Percentiles rank a stretch among this genome's conserved stretches.
phyloP scores from a whole-genome alignment of 2,329 filamentous ascomycete species.

The Scytalidium sp. region DNA sequence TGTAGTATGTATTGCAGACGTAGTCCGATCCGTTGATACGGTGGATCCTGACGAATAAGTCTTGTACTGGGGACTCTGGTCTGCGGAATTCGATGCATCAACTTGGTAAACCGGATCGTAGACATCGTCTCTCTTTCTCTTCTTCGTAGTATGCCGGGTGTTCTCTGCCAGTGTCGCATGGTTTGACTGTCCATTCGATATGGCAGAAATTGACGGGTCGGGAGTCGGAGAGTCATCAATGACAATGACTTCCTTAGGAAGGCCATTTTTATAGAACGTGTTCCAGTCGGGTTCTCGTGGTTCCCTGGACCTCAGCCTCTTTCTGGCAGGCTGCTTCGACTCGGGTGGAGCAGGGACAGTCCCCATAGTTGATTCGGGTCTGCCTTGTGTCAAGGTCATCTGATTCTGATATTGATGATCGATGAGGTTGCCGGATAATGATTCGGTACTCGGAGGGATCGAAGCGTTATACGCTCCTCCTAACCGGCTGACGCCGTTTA shows the following conservation, averaged over 20 bases:
- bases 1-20: constrained; percentile 77
- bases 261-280: constrained; percentile 77
- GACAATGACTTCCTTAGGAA: constrained; percentile 82
- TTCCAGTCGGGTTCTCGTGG: constrained; percentile 70
- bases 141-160: constrained; percentile 70
- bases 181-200: constrained; percentile 34
- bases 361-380: constrained; percentile 25
- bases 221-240: constrained; percentile 67
- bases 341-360: constrained; percentile 31
- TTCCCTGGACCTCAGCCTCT: constrained; percentile 32
- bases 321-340: constrained; percentile 32
- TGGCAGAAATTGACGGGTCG: constrained; percentile 25
- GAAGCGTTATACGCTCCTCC: constrained; percentile 26
- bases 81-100: constrained; percentile 64
- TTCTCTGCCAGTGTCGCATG: constrained; percentile 24
- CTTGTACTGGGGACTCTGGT: constrained; percentile 68
- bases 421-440: constrained; percentile 19
- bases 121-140: constrained; percentile 55
- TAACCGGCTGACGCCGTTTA: constrained; percentile 27
- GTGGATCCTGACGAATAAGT: constrained; percentile 67
- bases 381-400: constrained; percentile 13
- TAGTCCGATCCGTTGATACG: constrained; percentile 78
- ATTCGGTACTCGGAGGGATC: constrained; percentile 27
- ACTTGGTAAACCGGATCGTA: constrained; percentile 73
- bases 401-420: constrained; percentile 19